Conservation (phyloP, 371 early-diverging fungal species). For the Blakeslea trispora region DNA sequence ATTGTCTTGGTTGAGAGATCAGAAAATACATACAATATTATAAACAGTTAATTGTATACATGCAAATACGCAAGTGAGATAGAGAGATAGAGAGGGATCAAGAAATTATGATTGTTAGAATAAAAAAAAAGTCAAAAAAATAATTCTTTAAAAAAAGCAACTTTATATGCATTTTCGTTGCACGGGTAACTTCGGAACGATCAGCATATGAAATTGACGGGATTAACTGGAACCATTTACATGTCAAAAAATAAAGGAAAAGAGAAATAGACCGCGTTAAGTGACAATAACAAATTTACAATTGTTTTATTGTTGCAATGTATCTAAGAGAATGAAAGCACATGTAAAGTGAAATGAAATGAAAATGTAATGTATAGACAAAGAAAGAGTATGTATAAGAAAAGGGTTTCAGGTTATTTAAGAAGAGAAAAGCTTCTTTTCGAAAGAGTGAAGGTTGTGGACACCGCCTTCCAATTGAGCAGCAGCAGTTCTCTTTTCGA, state of each 20-base stretch:
- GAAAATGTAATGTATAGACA: constrained; percentile 2
- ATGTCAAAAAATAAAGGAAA: too few relatives aligned
- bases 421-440: constrained; percentile 81
- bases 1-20: too few relatives aligned
- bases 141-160: background rate
- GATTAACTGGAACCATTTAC: background rate
- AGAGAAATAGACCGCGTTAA: too few relatives aligned
- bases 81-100: background rate
- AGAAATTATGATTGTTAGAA: background rate
- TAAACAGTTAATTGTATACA: too few relatives aligned
- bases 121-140: background rate
- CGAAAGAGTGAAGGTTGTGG: constrained; percentile 88
- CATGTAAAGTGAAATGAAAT: background rate
- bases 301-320: background rate
- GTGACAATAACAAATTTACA: too few relatives aligned
- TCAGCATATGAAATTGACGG: constrained; percentile 11
- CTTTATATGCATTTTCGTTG: background rate
- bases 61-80: too few relatives aligned
- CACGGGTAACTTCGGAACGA: constrained; percentile 13
- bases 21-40: too few relatives aligned
- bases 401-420: constrained; percentile 10
- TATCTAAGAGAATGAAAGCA: background rate
- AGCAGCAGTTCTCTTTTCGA: constrained; percentile 92
- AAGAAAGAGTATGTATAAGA: too few relatives aligned
- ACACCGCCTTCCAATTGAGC: constrained; percentile 98